Evolutionary conservation across 2,329 filamentous ascomycete genomes (phyloP), one percentile per base, ranked within the genome.

Genomic region (Stemphylium lycopersici): DNA sequence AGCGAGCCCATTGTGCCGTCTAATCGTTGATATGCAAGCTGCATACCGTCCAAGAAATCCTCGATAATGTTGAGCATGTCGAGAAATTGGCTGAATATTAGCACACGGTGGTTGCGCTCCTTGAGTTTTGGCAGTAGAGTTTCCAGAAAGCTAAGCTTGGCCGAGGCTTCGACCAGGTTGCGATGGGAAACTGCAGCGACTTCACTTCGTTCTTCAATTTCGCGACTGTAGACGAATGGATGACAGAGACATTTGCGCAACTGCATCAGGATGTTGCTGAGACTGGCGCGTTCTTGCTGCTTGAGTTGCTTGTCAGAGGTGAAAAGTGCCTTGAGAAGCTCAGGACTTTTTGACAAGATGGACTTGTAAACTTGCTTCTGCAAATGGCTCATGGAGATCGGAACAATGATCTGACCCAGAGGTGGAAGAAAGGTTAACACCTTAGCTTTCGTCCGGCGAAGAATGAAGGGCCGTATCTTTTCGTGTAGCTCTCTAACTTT

Each of bases 211-310:
- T 99, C 95, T 76, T 99, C 96, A 53, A 99, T 95, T 18, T 90
- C 88, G 36, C 86, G 82, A 67, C 87, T 97, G 80, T 97, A 99
- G 44, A 98, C 87, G 71, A 98, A 99, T 0, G 96, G 95, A 75
- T 99, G 96, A 61, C 93, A 97, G 2, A 99, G 81, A 61, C 91
- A 96, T 73, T 97, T 98, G 15, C 95, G 87, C 15, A 99, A 82
- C 73, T 99, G 95, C 84, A 97, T 91, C 38, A 99, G 77, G 34
- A 99, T 96, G 66, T 99, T 99, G 81, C 89, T 96, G 52, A 98
- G 78, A 59, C 87, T 93, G 37, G 90, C 87, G 5, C 89, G 85
- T 55, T 98, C 93, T 13, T 82, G 83, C 24, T 83, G 80, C 65
- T 87, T 90, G 44, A 91, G 62, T 10, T 71, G 71, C 41, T 74